Percentiles rank a stretch among this genome's conserved stretches.
phyloP scores from a whole-genome alignment of 805 yeast genomes.

The Kurtzmaniella cleridarum region DNA sequence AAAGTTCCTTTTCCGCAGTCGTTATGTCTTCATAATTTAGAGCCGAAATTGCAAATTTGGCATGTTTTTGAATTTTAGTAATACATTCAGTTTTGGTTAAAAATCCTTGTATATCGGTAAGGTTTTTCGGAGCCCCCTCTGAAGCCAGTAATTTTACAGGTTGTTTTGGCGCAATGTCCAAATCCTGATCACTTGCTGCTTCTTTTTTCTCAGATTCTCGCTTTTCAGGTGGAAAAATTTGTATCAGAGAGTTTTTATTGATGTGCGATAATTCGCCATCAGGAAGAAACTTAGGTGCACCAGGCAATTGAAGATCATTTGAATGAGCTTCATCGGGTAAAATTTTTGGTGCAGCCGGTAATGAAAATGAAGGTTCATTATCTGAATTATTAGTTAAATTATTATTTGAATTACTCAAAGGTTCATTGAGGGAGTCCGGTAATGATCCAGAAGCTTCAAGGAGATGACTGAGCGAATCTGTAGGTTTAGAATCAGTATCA shows the following conservation, averaged over 20 bases:
- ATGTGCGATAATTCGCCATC: conserved; percentile 33
- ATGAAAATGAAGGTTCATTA: conserved; percentile 8
- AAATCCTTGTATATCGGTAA: conserved; percentile 41
- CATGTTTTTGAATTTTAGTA: conserved; percentile 57
- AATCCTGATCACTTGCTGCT: not conserved
- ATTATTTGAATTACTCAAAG: not conserved
- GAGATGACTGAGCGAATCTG: too few relatives aligned
- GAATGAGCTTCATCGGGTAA: conserved; percentile 20
- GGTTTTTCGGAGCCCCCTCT: not conserved
- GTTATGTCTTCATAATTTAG: conserved; percentile 67
- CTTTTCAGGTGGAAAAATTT: conserved; percentile 23
- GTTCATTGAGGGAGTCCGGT: conserved; percentile 11
- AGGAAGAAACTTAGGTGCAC: conserved; percentile 38
- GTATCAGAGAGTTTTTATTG: conserved; percentile 33
- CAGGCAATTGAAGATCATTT: conserved; percentile 28
- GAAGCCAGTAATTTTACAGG: too few relatives aligned
- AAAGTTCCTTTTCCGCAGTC: conserved; percentile 62
- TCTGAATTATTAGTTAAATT: too few relatives aligned
- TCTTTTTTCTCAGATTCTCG: not conserved
- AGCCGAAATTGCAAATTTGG: conserved; percentile 75
- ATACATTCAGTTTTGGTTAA: conserved; percentile 53
- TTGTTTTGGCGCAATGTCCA: too few relatives aligned
- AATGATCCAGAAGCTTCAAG: conserved; percentile 15
- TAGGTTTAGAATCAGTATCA: too few relatives aligned
- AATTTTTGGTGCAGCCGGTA: conserved; percentile 38